A percentile compares a stretch with the other conserved stretches of the same genome.
Evolutionary conservation across 1,139 yeast species (phyloP).

Genomic region (Spathaspora sp.): DNA sequence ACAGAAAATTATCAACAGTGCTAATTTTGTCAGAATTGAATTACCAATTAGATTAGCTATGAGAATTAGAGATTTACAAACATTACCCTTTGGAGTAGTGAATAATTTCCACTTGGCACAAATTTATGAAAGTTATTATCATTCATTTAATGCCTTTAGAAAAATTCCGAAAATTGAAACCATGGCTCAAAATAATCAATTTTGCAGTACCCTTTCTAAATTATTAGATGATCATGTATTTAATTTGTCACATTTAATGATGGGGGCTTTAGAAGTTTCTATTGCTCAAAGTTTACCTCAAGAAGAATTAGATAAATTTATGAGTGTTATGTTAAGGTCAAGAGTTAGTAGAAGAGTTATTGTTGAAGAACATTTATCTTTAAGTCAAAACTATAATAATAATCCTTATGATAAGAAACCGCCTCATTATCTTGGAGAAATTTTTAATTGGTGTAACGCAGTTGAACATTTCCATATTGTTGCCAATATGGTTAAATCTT

Average conservation of each 20-base stretch:
- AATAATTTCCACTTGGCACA: constrained; percentile 83
- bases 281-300: constrained; percentile 63
- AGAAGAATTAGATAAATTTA: constrained; percentile 62
- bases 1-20: constrained; percentile 76
- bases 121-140: constrained; percentile 85
- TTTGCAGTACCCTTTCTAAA: constrained; percentile 61
- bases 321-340: constrained; percentile 76
- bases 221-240: constrained; percentile 76
- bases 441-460: constrained; percentile 77
- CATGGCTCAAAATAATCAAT: constrained; percentile 69
- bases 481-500: constrained; percentile 48
- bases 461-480: constrained; percentile 57
- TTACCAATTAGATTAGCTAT: constrained; percentile 81
- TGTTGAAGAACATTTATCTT: constrained; percentile 84
- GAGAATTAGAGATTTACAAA: constrained; percentile 76
- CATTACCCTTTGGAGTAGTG: constrained; percentile 78
- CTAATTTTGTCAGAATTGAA: constrained; percentile 85
- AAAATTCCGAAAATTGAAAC: constrained; percentile 65
- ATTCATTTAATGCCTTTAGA: constrained; percentile 82
- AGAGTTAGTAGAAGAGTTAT: constrained; percentile 87
- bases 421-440: constrained; percentile 80
- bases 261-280: constrained; percentile 88
- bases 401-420: constrained; percentile 50
- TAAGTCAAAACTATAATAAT: constrained; percentile 60
- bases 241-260: constrained; percentile 82